Evolutionary conservation across 768 basidiomycete species (phyloP).

Genomic region (Pholiota molesta): DNA sequence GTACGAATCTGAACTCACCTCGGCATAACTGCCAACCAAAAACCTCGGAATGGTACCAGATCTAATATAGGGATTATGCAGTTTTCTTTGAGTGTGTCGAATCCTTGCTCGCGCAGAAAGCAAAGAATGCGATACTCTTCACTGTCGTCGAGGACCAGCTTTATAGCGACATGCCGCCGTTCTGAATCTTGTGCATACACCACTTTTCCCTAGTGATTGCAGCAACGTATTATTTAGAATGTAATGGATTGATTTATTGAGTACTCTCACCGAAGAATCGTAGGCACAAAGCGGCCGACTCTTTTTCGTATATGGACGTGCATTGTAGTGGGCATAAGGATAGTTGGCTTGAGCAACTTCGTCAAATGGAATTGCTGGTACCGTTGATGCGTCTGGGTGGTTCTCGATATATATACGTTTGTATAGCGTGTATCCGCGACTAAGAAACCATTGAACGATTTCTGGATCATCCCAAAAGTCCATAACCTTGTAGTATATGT

Average conservation of each 20-base stretch:
- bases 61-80: constrained; percentile 30
- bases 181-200: constrained; percentile 26
- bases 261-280: neutral
- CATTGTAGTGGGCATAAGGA: constrained; percentile 12
- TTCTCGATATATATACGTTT: neutral
- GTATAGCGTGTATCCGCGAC: constrained; percentile 15
- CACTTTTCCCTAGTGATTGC: neutral
- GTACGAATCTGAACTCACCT: constrained; percentile 15
- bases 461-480: constrained; percentile 8
- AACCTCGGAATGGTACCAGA: constrained; percentile 20
- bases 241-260: neutral
- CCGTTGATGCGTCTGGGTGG: neutral
- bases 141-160: constrained; percentile 22
- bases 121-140: constrained; percentile 28
- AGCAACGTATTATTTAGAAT: too few relatives aligned
- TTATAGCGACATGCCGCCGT: constrained; percentile 30
- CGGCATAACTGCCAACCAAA: constrained; percentile 33
- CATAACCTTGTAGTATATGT: too few relatives aligned
- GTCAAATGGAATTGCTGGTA: constrained; percentile 1
- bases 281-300: neutral
- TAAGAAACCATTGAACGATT: constrained; percentile 10
- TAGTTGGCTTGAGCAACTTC: constrained; percentile 5
- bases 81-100: neutral
- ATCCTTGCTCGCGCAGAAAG: constrained; percentile 19
- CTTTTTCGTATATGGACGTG: neutral